Conservation (phyloP, 805 yeast species). For the Wickerhamomyces bisporus region DNA sequence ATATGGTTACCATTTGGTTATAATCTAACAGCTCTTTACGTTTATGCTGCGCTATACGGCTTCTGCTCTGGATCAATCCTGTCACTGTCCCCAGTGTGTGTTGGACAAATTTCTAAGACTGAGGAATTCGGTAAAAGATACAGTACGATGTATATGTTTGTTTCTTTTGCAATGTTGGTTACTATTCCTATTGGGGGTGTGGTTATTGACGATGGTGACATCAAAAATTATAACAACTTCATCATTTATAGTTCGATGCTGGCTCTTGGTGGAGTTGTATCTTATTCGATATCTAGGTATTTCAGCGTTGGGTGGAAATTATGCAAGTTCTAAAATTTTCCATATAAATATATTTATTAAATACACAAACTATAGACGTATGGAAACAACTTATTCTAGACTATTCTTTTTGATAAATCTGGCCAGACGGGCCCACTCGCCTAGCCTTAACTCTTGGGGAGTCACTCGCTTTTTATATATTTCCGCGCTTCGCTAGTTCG, state of each 20-base stretch:
- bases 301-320: conserved; percentile 38
- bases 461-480: no score
- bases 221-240: conserved; percentile 35
- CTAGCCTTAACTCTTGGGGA: no score
- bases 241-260: conserved; percentile 39
- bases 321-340: conserved; percentile 25
- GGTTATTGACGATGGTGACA: conserved; percentile 32
- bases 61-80: conserved; percentile 51
- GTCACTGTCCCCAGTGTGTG: conserved; percentile 53
- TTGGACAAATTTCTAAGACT: conserved; percentile 52
- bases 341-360: no score
- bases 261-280: conserved; percentile 31
- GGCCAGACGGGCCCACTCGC: no score
- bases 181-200: conserved; percentile 48
- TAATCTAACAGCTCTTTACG: conserved; percentile 31
- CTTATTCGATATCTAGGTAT: conserved; percentile 37
- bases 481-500: no score
- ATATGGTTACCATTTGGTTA: conserved; percentile 41
- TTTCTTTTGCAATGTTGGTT: conserved; percentile 44
- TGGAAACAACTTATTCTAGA: no score
- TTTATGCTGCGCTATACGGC: conserved; percentile 47
- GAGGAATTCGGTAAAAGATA: conserved; percentile 51
- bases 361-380: no score
- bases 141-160: conserved; percentile 53
- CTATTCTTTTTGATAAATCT: no score